Evolutionary conservation across 2,329 filamentous ascomycete genomes (phyloP).

Genomic region (Lizonia empirigonia): DNA sequence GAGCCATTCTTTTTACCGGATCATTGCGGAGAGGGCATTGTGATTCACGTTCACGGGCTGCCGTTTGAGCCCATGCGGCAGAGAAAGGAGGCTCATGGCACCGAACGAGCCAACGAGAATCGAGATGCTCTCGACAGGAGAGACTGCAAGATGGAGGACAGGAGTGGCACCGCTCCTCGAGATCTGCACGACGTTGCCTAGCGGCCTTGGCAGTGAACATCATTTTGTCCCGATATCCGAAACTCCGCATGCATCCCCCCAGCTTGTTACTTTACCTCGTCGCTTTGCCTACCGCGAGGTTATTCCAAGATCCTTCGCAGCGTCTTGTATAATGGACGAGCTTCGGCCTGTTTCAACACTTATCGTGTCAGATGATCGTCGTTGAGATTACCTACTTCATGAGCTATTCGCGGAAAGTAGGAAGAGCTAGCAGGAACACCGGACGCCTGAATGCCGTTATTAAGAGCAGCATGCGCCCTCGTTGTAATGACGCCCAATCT

Average conservation of each 20-base stretch:
- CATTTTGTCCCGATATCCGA: constrained; percentile 4
- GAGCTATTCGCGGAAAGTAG: constrained; percentile 1
- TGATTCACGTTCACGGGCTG: neutral
- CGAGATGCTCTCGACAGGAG: neutral
- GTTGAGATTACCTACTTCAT: neutral
- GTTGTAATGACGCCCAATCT: neutral
- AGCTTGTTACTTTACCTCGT: no score
- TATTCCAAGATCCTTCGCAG: neutral
- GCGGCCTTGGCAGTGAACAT: constrained; percentile 6
- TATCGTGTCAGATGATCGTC: neutral
- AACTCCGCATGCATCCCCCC: neutral
- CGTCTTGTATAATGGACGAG: neutral
- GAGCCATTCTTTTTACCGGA: neutral
- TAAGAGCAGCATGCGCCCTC: constrained; percentile 1
- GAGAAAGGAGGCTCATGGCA: neutral
- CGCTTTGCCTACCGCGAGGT: neutral
- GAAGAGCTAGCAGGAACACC: constrained; percentile 5
- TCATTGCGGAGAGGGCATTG: neutral
- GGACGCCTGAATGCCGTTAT: constrained; percentile 13
- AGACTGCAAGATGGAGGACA: neutral
- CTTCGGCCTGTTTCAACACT: neutral
- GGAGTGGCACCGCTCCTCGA: neutral
- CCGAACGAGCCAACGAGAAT: neutral
- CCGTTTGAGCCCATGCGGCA: neutral
- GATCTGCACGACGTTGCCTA: constrained; percentile 4